Evolutionary conservation across 768 basidiomycete species (phyloP).

Genomic region (Mycena olivaceomarginata): DNA sequence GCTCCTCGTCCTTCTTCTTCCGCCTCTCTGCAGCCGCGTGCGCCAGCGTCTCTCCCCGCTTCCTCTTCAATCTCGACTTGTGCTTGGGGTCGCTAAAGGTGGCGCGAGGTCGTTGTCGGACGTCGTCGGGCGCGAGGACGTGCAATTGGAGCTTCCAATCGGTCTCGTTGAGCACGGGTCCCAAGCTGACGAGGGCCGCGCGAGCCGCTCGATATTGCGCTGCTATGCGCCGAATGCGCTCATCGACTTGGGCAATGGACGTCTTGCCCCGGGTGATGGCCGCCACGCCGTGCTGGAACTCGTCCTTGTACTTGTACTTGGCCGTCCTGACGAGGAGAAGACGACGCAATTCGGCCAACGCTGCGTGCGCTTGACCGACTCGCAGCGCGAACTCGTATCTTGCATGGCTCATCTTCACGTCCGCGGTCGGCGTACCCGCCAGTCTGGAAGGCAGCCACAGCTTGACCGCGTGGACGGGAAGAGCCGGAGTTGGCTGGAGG

Average conservation of each 20-base stretch:
- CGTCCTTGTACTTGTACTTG: slow-evolving; percentile 32
- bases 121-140: slow-evolving; percentile 36
- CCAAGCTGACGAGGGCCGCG: neutral
- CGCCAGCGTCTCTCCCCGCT: neutral
- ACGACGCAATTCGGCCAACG: slow-evolving; percentile 45
- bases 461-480: slow-evolving; percentile 1
- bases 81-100: slow-evolving; percentile 8
- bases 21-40: neutral
- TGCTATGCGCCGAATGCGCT: neutral
- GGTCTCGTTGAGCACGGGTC: slow-evolving; percentile 7
- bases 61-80: neutral
- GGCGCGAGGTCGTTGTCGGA: slow-evolving; percentile 42
- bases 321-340: slow-evolving; percentile 47
- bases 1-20: neutral
- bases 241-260: neutral
- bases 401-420: slow-evolving; percentile 12
- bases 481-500: neutral
- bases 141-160: slow-evolving; percentile 40
- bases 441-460: slow-evolving; percentile 50
- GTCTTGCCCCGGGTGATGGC: slow-evolving; percentile 45
- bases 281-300: too few species aligned
- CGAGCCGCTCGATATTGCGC: neutral
- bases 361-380: slow-evolving; percentile 48
- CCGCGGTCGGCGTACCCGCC: too few species aligned
- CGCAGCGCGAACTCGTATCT: slow-evolving; percentile 48